Evolutionary conservation across 2,329 filamentous ascomycete species (phyloP), one percentile per base, ranked within the genome.

Genomic region (Colletotrichum nymphaeae): DNA sequence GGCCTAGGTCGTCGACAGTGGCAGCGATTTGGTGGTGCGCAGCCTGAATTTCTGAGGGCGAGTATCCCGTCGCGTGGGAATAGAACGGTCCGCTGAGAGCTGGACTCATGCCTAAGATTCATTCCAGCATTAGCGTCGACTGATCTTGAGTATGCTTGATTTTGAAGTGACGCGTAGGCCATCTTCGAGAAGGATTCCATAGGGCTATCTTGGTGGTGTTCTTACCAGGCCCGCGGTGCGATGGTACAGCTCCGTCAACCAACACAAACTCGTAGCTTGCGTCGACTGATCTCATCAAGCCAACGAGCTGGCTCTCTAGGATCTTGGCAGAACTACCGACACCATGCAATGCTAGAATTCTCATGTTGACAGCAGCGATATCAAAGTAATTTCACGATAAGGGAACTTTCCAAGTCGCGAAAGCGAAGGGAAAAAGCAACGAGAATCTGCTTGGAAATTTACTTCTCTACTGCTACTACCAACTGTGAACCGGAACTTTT

Each of bases 241-340:
- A 75, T 14, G 62, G 53, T 2, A 63, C 26, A 0, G 49, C 26
- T 4, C 73, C 73, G 22, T 75, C 70, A 6, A 73, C 65, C 11
- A 73, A 64, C 16, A 75, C 62, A 52, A 75, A 75, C 62, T 75
- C 70, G 53, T 75, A 72, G 70, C 63, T 73, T 22, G 70, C 49
- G 30, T 75, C 73, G 6, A 62, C 49, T 2, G 69, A 57, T 22
- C 49, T 60, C 32, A 73, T 63, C 24, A 75, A 37, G 22, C 59
- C 59, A 2, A 57, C 46, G 0, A 75, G 37, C 57, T 75, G 70
- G 12, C n/a, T 60, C n/a, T 73, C 56, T 4, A 72, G 26, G 19
- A 72, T 67, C 4, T 62, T 67, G 63, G 69, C 69, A 62, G 69
- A 72, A 22, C 69, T 72, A 63, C 69, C 65, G 26, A 64, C 57